Percentiles rank a stretch among this genome's conserved stretches.
Evolutionary conservation across 176 grass and related monocot genomes (phyloP).

Genomic region (Oryza punctata): DNA sequence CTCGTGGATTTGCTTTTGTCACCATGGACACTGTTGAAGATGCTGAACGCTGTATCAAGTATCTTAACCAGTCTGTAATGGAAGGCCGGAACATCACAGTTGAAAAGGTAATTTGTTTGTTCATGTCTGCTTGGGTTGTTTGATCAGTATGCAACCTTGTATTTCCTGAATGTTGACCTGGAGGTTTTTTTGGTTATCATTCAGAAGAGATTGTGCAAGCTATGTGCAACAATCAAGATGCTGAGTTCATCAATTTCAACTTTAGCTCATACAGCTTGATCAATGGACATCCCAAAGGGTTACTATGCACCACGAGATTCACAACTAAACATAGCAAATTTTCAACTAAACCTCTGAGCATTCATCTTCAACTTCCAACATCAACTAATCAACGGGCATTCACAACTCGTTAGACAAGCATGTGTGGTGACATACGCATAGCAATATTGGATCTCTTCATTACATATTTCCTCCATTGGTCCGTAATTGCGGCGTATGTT

Average conservation of each 20-base stretch:
- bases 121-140: background rate
- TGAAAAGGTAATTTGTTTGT: conserved; percentile 59
- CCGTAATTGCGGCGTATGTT: conserved; percentile 41
- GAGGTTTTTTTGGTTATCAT: conserved; percentile 82
- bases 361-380: conserved; percentile 71
- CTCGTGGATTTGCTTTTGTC: conserved; percentile 80
- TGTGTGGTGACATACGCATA: conserved; percentile 62
- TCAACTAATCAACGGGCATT: conserved; percentile 74
- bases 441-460: conserved; percentile 53
- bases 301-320: conserved; percentile 77
- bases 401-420: conserved; percentile 56
- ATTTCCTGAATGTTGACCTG: conserved; percentile 55
- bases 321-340: conserved; percentile 74
- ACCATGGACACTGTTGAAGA: conserved; percentile 70
- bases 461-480: conserved; percentile 46
- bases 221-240: conserved; percentile 76
- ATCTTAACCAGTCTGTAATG: conserved; percentile 64
- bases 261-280: conserved; percentile 71
- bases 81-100: conserved; percentile 71
- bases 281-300: conserved; percentile 71
- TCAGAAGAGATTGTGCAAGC: conserved; percentile 79
- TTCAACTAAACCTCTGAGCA: conserved; percentile 79
- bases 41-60: conserved; percentile 73
- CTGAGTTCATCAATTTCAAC: conserved; percentile 72
- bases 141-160: conserved; percentile 36